phyloP scores from a whole-genome alignment of 306 rosid species.

The Acacia confusa region DNA sequence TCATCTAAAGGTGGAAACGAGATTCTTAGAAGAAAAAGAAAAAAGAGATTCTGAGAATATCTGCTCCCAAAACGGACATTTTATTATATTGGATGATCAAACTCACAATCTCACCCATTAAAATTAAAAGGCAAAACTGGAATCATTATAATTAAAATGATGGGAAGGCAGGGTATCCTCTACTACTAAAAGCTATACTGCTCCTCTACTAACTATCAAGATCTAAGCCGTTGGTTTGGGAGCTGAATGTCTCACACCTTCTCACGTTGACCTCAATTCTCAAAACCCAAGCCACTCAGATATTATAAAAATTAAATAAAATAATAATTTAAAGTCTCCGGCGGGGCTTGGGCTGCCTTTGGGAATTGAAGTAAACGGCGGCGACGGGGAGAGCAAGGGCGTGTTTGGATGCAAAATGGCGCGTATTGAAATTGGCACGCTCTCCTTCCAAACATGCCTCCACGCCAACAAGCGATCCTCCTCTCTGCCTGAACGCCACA shows the following conservation, averaged over 20 bases:
- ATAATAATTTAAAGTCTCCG: not conserved
- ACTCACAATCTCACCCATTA: no score
- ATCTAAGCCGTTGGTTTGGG: no score
- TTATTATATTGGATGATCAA: no score
- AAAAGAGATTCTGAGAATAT: no score
- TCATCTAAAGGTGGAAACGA: no score
- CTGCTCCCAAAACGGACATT: no score
- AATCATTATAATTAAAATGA: no score
- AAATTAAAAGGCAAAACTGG: not conserved
- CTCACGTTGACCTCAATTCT: no score
- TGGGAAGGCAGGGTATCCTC: not conserved
- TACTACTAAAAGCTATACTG: not conserved
- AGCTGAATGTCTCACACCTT: no score
- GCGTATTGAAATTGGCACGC: conserved; percentile 40
- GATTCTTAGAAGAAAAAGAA: no score
- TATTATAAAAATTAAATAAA: no score
- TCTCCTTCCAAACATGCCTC: not conserved
- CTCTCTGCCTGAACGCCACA: conserved; percentile 35
- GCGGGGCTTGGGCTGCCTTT: conserved; percentile 36
- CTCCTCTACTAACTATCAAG: not conserved
- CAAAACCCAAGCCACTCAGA: no score
- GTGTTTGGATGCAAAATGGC: conserved; percentile 36
- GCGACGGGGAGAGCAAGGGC: conserved; percentile 48
- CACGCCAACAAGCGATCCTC: not conserved
- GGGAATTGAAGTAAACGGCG: conserved; percentile 46